Percentiles rank a stretch among this genome's conserved stretches.
Evolutionary conservation across 2,329 filamentous ascomycete species (phyloP).

Genomic region (Penicillium sp.): DNA sequence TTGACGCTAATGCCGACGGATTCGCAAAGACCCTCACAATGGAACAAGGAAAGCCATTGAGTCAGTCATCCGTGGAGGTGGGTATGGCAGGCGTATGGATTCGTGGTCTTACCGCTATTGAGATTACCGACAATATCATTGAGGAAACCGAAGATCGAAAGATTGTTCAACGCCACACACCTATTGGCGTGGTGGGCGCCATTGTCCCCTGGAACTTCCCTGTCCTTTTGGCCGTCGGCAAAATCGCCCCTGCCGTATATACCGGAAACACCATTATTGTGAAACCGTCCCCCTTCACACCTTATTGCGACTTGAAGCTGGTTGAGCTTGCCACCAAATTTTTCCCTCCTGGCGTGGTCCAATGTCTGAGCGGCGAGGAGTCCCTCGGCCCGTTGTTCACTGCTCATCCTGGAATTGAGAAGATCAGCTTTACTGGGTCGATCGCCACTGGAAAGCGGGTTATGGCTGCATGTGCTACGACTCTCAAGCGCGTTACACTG

Average conservation of each 20-base stretch:
- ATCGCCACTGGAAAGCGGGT: constrained; percentile 52
- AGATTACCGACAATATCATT: constrained; percentile 50
- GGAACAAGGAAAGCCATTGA: constrained; percentile 45
- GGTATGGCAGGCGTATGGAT: constrained; percentile 27
- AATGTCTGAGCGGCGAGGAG: constrained; percentile 56
- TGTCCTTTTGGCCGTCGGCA: constrained; percentile 47
- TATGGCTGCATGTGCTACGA: constrained; percentile 51
- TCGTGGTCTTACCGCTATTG: constrained; percentile 25
- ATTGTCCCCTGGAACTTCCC: constrained; percentile 63
- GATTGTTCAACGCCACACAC: constrained; percentile 38
- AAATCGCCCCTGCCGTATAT: constrained; percentile 52
- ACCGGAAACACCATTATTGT: constrained; percentile 59
- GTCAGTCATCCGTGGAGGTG: constrained; percentile 30
- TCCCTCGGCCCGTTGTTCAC: constrained; percentile 56
- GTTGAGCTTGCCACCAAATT: constrained; percentile 51
- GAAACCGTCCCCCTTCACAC: constrained; percentile 51
- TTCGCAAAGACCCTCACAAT: constrained; percentile 43
- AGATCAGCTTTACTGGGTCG: constrained; percentile 61
- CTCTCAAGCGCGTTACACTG: constrained; percentile 56
- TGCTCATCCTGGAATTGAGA: constrained; percentile 55
- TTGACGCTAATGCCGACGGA: constrained; percentile 38
- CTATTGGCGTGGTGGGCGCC: constrained; percentile 48
- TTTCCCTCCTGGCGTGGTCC: constrained; percentile 58
- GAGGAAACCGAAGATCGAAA: constrained; percentile 47
- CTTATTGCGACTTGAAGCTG: constrained; percentile 58